Conservation (phyloP, 768 basidiomycete genomes). For the Cystoderma amianthinum region DNA sequence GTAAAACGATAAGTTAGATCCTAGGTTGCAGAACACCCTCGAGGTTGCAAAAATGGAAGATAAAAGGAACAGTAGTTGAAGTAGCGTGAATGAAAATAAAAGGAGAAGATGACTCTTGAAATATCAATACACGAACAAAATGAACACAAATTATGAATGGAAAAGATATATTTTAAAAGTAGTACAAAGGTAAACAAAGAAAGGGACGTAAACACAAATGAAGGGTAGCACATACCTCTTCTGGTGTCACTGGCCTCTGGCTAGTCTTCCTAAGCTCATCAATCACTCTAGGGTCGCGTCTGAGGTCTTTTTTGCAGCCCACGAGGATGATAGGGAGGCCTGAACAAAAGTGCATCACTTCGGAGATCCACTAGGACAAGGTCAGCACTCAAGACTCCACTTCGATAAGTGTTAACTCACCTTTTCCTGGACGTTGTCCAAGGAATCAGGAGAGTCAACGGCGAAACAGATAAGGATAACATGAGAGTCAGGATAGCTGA, state of each 20-base stretch:
- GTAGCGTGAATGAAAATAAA: too few relatives aligned
- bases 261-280: conserved; percentile 92
- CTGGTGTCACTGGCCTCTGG: conserved; percentile 90
- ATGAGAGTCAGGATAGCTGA: conserved; percentile 99
- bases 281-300: conserved; percentile 88
- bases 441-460: conserved; percentile 93
- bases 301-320: conserved; percentile 98
- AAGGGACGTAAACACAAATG: neutral
- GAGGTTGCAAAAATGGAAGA: conserved; percentile 2
- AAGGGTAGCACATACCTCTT: conserved; percentile 64
- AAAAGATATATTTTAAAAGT: too few relatives aligned
- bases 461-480: conserved; percentile 99
- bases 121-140: too few relatives aligned
- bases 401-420: conserved; percentile 33
- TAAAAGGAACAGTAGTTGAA: conserved; percentile 2
- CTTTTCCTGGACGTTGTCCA: conserved; percentile 99
- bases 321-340: conserved; percentile 95
- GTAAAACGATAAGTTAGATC: conserved; percentile 5
- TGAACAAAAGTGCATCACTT: conserved; percentile 96
- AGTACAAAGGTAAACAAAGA: conserved; percentile 1
- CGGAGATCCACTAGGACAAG: conserved; percentile 83
- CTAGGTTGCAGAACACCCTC: neutral
- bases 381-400: neutral
- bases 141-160: too few relatives aligned
- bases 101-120: neutral